Conservation (phyloP, 148 eudicot genomes). For the Drosera capensis region DNA sequence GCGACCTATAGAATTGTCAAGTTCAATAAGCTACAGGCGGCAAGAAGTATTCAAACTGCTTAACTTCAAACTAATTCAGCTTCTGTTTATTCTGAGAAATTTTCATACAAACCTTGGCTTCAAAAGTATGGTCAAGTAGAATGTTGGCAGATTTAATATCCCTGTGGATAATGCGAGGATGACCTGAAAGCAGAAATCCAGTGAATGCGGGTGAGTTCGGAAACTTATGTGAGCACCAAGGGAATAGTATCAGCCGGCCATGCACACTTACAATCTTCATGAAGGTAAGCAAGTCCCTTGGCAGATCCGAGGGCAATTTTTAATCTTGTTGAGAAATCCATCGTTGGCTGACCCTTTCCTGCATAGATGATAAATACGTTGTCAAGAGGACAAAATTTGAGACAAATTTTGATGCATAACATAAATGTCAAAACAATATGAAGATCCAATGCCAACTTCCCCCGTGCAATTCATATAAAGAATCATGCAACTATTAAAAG, state of each 20-base stretch:
- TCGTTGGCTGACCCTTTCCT: constrained; percentile 31
- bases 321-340: constrained; percentile 35
- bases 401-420: neutral
- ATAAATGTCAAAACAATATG: neutral
- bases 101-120: constrained; percentile 49
- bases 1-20: no score
- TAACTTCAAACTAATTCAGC: no score
- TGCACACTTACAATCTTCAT: constrained; percentile 46
- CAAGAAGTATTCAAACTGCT: no score
- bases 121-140: constrained; percentile 39
- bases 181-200: constrained; percentile 23
- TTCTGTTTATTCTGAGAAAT: no score
- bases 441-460: neutral
- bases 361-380: neutral
- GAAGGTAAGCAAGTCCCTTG: constrained; percentile 56
- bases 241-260: neutral
- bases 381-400: neutral
- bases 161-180: constrained; percentile 69
- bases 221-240: neutral
- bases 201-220: neutral
- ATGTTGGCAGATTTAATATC: constrained; percentile 79
- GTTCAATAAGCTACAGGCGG: no score
- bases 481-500: neutral
- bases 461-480: neutral
- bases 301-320: constrained; percentile 55